Conservation (phyloP, 192 early-diverging fungal species). For the Coemansia erecta region DNA sequence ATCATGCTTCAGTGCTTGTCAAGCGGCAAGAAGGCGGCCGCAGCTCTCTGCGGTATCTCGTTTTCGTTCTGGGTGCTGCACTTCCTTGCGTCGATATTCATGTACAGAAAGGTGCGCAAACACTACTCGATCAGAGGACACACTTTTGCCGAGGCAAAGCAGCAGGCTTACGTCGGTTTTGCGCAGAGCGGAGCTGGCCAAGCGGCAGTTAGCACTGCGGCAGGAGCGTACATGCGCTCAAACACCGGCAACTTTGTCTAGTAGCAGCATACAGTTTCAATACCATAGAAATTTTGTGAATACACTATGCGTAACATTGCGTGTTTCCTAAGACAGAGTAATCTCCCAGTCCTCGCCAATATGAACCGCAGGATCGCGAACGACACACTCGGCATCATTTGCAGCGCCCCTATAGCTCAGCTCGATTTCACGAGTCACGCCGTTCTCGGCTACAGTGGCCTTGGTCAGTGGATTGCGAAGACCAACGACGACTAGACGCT, state of each 20-base stretch:
- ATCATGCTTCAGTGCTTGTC: conserved; percentile 71
- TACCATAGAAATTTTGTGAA: neutral
- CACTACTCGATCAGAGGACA: conserved; percentile 71
- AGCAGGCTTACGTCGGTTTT: conserved; percentile 58
- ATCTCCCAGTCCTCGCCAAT: conserved; percentile 52
- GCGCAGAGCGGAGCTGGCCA: conserved; percentile 56
- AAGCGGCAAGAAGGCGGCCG: conserved; percentile 64
- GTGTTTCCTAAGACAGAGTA: conserved; percentile 14
- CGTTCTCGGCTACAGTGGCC: conserved; percentile 36
- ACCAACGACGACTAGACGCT: conserved; percentile 47
- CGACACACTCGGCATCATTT: conserved; percentile 23
- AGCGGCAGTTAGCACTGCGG: conserved; percentile 32
- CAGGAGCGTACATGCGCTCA: conserved; percentile 38
- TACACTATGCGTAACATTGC: neutral
- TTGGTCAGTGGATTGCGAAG: conserved; percentile 28
- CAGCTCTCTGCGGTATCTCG: conserved; percentile 61
- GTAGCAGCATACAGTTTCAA: conserved; percentile 5
- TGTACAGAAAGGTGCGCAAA: conserved; percentile 59
- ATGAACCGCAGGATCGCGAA: conserved; percentile 51
- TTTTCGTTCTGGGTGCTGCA: conserved; percentile 66
- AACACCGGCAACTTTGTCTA: conserved; percentile 47
- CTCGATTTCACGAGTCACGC: conserved; percentile 24
- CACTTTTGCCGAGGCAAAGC: conserved; percentile 71
- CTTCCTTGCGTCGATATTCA: conserved; percentile 60
- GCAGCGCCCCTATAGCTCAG: conserved; percentile 25